Percentiles rank a stretch among this genome's conserved stretches.
Conservation (phyloP, 306 rosid species). For the Sechiopsis laciniata region DNA sequence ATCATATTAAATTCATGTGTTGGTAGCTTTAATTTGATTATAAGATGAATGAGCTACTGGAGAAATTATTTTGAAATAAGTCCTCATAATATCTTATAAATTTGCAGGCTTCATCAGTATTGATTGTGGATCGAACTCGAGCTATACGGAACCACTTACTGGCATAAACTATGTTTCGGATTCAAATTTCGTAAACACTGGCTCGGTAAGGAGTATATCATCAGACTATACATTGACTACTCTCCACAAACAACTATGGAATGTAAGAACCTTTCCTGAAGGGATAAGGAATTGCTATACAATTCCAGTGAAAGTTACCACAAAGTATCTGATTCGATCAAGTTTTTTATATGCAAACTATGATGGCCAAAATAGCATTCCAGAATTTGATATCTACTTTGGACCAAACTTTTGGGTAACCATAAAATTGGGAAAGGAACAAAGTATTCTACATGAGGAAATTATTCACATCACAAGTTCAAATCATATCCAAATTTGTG, state of each 20-base stretch:
- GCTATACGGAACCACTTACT: background rate
- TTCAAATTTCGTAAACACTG: background rate
- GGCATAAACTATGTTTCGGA: background rate
- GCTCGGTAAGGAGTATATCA: background rate
- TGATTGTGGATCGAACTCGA: slow-evolving; percentile 3
- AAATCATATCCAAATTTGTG: slow-evolving; percentile 16
- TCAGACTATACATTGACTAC: background rate
- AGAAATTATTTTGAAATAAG: no score
- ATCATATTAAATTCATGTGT: no score
- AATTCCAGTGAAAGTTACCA: background rate
- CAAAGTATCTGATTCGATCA: slow-evolving; percentile 24
- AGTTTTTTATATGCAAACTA: slow-evolving; percentile 5
- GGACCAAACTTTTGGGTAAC: slow-evolving; percentile 11
- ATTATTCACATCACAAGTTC: slow-evolving; percentile 23
- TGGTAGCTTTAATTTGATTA: no score
- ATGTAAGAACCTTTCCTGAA: background rate
- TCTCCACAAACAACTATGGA: background rate
- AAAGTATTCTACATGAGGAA: background rate
- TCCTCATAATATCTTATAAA: no score
- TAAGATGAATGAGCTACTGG: no score
- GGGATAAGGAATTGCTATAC: slow-evolving; percentile 15
- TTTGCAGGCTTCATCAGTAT: slow-evolving; percentile 16
- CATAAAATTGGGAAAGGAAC: background rate
- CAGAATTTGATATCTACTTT: slow-evolving; percentile 16
- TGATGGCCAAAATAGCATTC: background rate